Evolutionary conservation across 2,329 filamentous ascomycete species (phyloP).

Genomic region (Domatiomyces globalis): DNA sequence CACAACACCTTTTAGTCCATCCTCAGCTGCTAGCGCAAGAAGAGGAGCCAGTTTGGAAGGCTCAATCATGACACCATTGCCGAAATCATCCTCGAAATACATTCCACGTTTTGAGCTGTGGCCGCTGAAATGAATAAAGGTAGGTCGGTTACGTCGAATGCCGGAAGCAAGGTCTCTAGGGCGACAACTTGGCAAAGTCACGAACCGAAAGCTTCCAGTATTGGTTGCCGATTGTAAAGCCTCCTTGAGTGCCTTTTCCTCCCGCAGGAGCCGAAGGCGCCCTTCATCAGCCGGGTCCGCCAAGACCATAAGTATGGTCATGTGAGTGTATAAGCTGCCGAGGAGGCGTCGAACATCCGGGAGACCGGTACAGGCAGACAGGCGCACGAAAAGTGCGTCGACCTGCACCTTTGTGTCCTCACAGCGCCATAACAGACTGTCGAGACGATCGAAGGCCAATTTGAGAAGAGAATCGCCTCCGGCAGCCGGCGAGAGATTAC

Average conservation of each 20-base stretch:
- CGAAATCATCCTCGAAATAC: background rate
- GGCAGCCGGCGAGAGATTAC: background rate
- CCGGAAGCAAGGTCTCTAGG: background rate
- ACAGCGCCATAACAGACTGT: background rate
- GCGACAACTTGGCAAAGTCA: background rate
- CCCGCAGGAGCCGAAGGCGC: background rate
- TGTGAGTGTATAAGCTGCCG: background rate
- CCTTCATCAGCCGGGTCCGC: background rate
- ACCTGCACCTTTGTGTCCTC: background rate
- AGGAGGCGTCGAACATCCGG: background rate
- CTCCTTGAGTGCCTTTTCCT: background rate
- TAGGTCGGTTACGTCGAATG: background rate
- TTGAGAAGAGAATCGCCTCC: background rate
- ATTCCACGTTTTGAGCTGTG: background rate
- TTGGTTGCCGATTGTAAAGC: background rate
- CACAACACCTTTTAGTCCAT: background rate
- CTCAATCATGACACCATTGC: background rate
- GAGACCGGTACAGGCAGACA: background rate
- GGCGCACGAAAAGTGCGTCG: background rate
- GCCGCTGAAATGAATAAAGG: background rate
- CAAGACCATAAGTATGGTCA: background rate
- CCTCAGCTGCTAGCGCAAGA: background rate
- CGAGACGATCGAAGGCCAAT: background rate
- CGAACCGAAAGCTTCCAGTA: background rate
- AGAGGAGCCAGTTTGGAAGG: background rate